phyloP scores from a whole-genome alignment of 805 yeast genomes.

The Metschnikowia corniflorae region DNA sequence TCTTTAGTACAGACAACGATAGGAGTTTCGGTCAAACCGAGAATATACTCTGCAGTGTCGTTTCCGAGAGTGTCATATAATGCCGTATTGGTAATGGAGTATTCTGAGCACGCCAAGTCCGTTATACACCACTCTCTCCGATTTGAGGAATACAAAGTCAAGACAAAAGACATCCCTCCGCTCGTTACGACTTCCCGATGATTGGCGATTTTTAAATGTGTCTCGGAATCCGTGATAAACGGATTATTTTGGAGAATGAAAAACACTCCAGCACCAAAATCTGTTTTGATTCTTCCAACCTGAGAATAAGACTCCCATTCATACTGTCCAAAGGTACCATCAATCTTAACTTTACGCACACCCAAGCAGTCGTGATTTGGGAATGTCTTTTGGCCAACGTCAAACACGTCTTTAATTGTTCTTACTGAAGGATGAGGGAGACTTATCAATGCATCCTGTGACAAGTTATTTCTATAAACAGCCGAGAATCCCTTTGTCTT shows the following conservation, averaged over 20 bases:
- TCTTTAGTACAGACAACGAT: constrained; percentile 40
- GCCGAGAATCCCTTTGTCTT: constrained; percentile 14
- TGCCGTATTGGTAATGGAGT: constrained; percentile 36
- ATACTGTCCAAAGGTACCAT: constrained; percentile 14
- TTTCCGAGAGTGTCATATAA: constrained; percentile 41
- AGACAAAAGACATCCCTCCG: constrained; percentile 29
- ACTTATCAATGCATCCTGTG: constrained; percentile 10
- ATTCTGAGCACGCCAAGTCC: constrained; percentile 33
- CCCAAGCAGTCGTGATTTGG: constrained; percentile 12
- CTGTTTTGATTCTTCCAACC: constrained; percentile 4
- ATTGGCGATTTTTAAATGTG: constrained; percentile 24
- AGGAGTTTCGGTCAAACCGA: constrained; percentile 27
- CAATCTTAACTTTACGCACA: constrained; percentile 3
- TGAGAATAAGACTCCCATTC: constrained; percentile 11
- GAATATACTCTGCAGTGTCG: constrained; percentile 31
- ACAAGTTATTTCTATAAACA: constrained; percentile 13
- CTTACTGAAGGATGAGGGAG: constrained; percentile 14
- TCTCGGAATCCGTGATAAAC: constrained; percentile 23
- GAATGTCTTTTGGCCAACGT: constrained; percentile 6
- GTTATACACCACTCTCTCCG: constrained; percentile 37
- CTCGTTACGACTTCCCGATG: constrained; percentile 9
- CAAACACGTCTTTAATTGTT: constrained; percentile 13
- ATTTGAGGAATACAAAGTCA: constrained; percentile 33
- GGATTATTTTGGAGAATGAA: constrained; percentile 27
- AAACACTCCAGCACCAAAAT: constrained; percentile 18